Base-by-base conservation (phyloP, 2,329 filamentous ascomycete genomes). In the Alternaria angustiovoidea region DNA sequence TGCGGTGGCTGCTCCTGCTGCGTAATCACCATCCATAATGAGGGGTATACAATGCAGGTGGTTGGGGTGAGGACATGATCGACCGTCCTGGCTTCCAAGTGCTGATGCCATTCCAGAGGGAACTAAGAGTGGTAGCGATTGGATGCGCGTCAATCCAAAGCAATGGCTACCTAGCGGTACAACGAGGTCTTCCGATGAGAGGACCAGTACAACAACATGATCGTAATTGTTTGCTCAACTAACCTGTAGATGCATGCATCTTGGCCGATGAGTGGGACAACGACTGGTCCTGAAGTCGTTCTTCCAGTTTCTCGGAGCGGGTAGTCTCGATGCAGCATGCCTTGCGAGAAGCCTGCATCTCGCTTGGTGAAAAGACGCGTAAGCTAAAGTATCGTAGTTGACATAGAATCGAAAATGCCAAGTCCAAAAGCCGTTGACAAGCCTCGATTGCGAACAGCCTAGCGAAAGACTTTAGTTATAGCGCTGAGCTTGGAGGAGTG, bases 281-380 rank as follows among this genome's bases (percentile, higher is more conserved):
- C 32, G 12, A 18, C 22, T 36, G 46, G 8, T 6, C 14, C 8
- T 14, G 16, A 22, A 12, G 20, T 49, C 14, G 20, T 5, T 36
- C 16, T 34, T 20, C 30, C 5, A 2, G 5, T n/a, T 38, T 34
- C 34, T 20, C 16, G 30, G 26, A n/a, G 26, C 43, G 38, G 39
- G 8, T 34, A 51, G 26, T 38, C 51, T 42, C 51, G 14, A 41
- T 43, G 5, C 1, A 53, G 51, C 36, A 42, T 53, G n/a, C 7
- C 24, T 42, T 53, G 51, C 51, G 51, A 53, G 18, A 53, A 5
- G 51, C 18, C 38, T 9, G 38, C 7, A 11, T 53, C 24, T 38
- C 20, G 26, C 20, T 36, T 49, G 32, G 46, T 34, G 30, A 26
- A 43, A 22, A 53, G 51, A 53, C 51, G 51, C 51, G 51, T 53